phyloP scores from a whole-genome alignment of 768 basidiomycete genomes.

The Collybia sordida region DNA sequence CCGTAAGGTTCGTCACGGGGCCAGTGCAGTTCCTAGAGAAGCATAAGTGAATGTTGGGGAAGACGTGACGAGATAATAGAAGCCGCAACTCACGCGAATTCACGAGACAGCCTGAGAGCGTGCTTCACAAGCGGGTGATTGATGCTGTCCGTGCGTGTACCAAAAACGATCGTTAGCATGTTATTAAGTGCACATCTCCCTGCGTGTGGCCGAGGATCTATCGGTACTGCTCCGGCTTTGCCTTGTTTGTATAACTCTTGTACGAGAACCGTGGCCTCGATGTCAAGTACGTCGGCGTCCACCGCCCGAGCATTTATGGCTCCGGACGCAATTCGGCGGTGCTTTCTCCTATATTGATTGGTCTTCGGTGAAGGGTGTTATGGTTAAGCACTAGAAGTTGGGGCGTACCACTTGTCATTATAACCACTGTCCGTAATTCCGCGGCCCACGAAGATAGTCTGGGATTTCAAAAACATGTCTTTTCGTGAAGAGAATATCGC shows the following conservation, averaged over 20 bases:
- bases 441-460: constrained; percentile 41
- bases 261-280: constrained; percentile 37
- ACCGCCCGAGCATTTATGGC: constrained; percentile 34
- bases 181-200: constrained; percentile 41
- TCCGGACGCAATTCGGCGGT: constrained; percentile 36
- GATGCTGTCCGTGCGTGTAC: constrained; percentile 36
- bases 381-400: not conserved
- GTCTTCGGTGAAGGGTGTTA: constrained; percentile 1
- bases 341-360: constrained; percentile 32
- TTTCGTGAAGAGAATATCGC: constrained; percentile 47
- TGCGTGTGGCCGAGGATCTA: constrained; percentile 38
- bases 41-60: constrained; percentile 2
- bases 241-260: constrained; percentile 32
- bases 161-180: constrained; percentile 44
- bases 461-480: constrained; percentile 41
- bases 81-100: constrained; percentile 39
- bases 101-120: constrained; percentile 36
- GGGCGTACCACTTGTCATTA: constrained; percentile 37
- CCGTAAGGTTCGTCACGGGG: constrained; percentile 41
- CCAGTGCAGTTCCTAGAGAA: constrained; percentile 38
- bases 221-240: constrained; percentile 26
- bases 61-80: not conserved
- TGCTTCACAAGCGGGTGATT: constrained; percentile 34
- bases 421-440: constrained; percentile 45
- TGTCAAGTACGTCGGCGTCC: constrained; percentile 32